Evolutionary conservation across 2,329 filamentous ascomycete genomes (phyloP), one percentile per base, ranked within the genome.

Genomic region (Coniosporium tulheliwenetii): DNA sequence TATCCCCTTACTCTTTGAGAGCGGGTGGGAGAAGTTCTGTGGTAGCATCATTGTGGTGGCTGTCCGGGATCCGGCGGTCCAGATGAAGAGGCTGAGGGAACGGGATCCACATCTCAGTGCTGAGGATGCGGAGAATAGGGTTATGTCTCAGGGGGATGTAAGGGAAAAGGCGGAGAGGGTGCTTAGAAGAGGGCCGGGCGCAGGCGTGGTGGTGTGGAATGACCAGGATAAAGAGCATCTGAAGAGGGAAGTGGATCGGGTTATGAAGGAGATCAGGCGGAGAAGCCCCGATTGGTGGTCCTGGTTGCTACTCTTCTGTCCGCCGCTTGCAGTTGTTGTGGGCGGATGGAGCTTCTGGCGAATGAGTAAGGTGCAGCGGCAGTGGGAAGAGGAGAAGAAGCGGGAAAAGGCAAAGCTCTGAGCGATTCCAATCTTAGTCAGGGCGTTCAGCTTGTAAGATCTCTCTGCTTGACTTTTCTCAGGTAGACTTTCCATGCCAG

Each of bases 1-100:
- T 56, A 79, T 98, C 8, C 91, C 91, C 39, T 66, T 98, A 41
- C 70, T 98, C 35, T 95, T 95, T 52, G 91, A 98, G 67, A 81
- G 77, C 50, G 77, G 78, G 2, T 78, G 94, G 61, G 91, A 98
- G 59, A 67, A 77, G 34, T 75, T 93, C 48, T 95, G 87, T 55
- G 86, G 86, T 3, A 79, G 77, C 0, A 81, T 93, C 12, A 63
- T 94, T 44, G 86, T 98, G 0, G 89, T 96, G 2, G 86, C 81
- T 0, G 86, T 96, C 14, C 68, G 64, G 9, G 84, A 94, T 50
- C 79, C 84, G 0, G 73, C 70, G 45, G 71, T 87, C 37, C 91
- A 98, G 68, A 89, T 95, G 73, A 64, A 72, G 53, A 68, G 91
- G 10, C 61, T 98, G 44, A 71, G 78, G 50, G 76, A 73, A 12